phyloP scores from a whole-genome alignment of 352 stramenopile genomes.

The Pythium oligandrum region DNA sequence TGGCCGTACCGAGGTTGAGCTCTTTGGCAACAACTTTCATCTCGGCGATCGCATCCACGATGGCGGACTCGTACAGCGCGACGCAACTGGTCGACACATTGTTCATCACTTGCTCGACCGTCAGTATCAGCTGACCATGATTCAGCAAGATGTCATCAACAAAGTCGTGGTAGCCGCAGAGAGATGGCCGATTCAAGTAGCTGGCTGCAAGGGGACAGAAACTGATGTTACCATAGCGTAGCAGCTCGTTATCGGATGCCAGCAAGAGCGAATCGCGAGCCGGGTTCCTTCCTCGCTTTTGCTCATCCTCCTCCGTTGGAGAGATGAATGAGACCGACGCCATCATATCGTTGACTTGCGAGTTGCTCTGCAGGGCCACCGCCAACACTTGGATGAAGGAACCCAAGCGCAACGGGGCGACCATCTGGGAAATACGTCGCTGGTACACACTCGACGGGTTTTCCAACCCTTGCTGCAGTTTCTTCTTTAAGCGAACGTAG shows the following conservation, averaged over 20 bases:
- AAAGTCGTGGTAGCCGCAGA: slow-evolving; percentile 55
- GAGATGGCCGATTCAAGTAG: slow-evolving; percentile 30
- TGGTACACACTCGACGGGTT: slow-evolving; percentile 29
- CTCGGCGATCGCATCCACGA: slow-evolving; percentile 25
- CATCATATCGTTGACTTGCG: slow-evolving; percentile 37
- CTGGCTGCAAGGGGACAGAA: slow-evolving; percentile 33
- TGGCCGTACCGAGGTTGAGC: slow-evolving; percentile 23
- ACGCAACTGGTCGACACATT: slow-evolving; percentile 42
- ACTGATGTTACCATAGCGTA: slow-evolving; percentile 19
- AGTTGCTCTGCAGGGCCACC: slow-evolving; percentile 30
- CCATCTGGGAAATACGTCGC: slow-evolving; percentile 28
- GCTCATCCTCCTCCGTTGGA: slow-evolving; percentile 41
- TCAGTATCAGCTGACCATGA: slow-evolving; percentile 29
- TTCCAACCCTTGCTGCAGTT: slow-evolving; percentile 29
- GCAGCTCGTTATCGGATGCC: slow-evolving; percentile 24
- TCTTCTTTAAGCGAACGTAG: slow-evolving; percentile 26
- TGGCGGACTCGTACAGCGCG: slow-evolving; percentile 39
- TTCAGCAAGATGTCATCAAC: slow-evolving; percentile 52
- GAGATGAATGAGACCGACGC: slow-evolving; percentile 41
- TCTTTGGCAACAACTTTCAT: slow-evolving; percentile 27
- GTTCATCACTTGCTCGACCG: slow-evolving; percentile 39
- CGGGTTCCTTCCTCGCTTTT: slow-evolving; percentile 20
- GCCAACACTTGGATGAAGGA: slow-evolving; percentile 40
- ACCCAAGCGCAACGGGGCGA: slow-evolving; percentile 29
- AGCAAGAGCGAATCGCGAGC: slow-evolving; percentile 28